Evolutionary conservation across 257 asterid species (phyloP).

Genomic region (Nicotiana paniculata): DNA sequence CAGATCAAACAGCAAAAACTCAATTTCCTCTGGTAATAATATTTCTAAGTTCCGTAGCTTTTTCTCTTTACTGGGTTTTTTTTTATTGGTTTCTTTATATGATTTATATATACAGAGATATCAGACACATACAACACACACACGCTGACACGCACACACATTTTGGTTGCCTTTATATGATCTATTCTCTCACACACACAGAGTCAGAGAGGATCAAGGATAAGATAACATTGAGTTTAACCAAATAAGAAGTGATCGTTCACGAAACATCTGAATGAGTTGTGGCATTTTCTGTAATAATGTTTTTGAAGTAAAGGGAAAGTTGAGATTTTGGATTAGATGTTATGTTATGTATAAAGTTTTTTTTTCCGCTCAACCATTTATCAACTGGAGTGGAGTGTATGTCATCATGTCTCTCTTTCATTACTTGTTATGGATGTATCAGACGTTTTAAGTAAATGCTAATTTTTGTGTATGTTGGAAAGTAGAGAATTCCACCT

Average conservation of each 20-base stretch:
- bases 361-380: neutral
- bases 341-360: neutral
- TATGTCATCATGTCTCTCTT: neutral
- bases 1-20: constrained; percentile 29
- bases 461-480: neutral
- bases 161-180: neutral
- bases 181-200: neutral
- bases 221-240: neutral
- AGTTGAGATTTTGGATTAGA: neutral
- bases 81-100: neutral
- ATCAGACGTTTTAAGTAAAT: neutral
- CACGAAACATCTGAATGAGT: neutral
- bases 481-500: neutral
- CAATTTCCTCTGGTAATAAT: constrained; percentile 52
- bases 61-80: neutral
- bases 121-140: neutral
- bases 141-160: too few relatives aligned
- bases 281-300: too few relatives aligned
- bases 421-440: neutral
- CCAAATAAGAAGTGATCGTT: neutral
- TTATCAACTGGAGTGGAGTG: neutral
- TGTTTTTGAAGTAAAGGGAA: neutral
- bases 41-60: neutral
- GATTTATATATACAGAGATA: neutral
- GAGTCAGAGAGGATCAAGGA: neutral